These are phyloP conservation scores for Vigna hirtella DNA, from an alignment of 306 rosid species.

Conservation along the genomic window DNA sequence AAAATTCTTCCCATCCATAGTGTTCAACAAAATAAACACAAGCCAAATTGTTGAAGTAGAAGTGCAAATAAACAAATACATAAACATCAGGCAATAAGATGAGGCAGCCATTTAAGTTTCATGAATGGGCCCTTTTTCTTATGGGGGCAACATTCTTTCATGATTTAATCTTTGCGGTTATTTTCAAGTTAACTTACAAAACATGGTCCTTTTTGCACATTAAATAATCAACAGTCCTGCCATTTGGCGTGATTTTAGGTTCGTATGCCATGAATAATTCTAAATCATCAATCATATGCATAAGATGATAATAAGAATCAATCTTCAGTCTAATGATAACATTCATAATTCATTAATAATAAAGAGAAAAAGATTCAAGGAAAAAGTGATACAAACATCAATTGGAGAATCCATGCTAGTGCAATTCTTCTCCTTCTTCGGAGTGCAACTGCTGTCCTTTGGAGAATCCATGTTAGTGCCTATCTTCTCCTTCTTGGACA, in stretches of 20 bases:
- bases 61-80: slow-evolving; percentile 27
- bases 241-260: slow-evolving; percentile 22
- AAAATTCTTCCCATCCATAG: slow-evolving; percentile 1
- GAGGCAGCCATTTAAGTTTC: slow-evolving; percentile 28
- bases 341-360: slow-evolving; percentile 25
- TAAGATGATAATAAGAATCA: slow-evolving; percentile 11
- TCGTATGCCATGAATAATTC: slow-evolving; percentile 24
- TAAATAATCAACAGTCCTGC: not conserved
- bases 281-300: slow-evolving; percentile 16
- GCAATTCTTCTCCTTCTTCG: slow-evolving; percentile 49
- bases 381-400: slow-evolving; percentile 53
- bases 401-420: slow-evolving; percentile 43
- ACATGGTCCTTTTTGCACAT: slow-evolving; percentile 10
- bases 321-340: slow-evolving; percentile 8
- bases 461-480: slow-evolving; percentile 44
- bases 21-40: slow-evolving; percentile 27
- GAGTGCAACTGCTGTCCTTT: slow-evolving; percentile 39
- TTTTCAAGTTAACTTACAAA: slow-evolving; percentile 8
- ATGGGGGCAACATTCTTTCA: slow-evolving; percentile 24
- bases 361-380: slow-evolving; percentile 33
- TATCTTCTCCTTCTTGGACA: slow-evolving; percentile 46
- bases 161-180: slow-evolving; percentile 34
- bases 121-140: not conserved
- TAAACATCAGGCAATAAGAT: slow-evolving; percentile 12
- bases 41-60: slow-evolving; percentile 5